Base-by-base conservation (phyloP, 306 rosid genomes). In the Pterocarpus macrocarpus region DNA sequence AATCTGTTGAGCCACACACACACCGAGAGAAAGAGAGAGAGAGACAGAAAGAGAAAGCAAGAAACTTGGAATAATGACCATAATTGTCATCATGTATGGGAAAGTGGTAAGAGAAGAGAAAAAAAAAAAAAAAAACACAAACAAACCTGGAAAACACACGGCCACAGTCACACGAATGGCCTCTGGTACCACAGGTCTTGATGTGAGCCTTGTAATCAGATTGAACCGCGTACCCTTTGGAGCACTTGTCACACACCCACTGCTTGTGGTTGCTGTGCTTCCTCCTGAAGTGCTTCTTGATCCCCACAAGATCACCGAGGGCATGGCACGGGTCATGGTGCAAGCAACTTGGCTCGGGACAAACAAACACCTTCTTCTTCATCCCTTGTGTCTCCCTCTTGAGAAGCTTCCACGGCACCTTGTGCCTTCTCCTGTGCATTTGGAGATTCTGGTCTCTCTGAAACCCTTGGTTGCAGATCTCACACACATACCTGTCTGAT, bases 121-220 rank as follows among this genome's bases (percentile, higher is more conserved):
- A 43, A 17, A 43, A 64, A 34, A 12, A 2, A 4, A 15, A 8
- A n/a, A 4, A 22, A 39, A 55, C 4, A 35, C 15, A 55, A 36
- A 73, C 4, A 58, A 63, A 94, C 98, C 99, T 95, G 88, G 99
- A 95, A 81, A 95, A 95, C 32, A 95, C 99, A 74, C 99, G 98
- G 80, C 99, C 99, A 59, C 99, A 95, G 78, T 95, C 99, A 71
- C 99, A 95, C 39, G 99, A 95, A 78, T 95, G 99, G 81, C 99
- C 99, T 61, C 98, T 64, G 58, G 99, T 90, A n/a, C 99, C 99
- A 59, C 99, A 95, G 35, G 98, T 95, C 81, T 95, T 95, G 92
- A 95, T 91, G 67, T 95, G 99, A 1, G 98, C 99, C 79, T 95
- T 95, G 93, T 86, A 95, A 80, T 95, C 99, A 38, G 99, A 95